Base-by-base conservation (phyloP, 257 asterid species). In the Voacanga thouarsii region DNA sequence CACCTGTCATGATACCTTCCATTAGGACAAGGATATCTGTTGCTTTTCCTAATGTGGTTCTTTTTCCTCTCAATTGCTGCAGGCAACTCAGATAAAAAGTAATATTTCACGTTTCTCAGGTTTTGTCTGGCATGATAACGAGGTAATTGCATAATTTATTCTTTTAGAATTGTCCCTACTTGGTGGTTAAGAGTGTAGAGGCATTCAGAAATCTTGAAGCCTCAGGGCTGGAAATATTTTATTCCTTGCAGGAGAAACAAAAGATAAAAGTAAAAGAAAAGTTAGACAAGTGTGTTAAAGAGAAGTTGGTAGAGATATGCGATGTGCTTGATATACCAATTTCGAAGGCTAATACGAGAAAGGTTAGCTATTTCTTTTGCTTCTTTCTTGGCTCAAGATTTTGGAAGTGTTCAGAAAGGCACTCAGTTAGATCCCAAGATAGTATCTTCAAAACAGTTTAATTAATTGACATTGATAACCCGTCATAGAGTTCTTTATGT, bases 31-130 rank as follows among this genome's bases (percentile, higher is more conserved):
- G 73, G 51, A 41, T 68, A 41, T 39, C 45, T 63, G 50, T 59
- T 41, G 23, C 49, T 45, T 37, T 19, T 67, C 37, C 33, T 74
- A 21, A 37, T 11, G 21, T 74, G 53, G 18, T 70, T 16, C 59
- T 53, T 51, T 2, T 64, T 45, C 15, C 53, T 79, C 43, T 49
- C 49, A 15, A 45, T 6, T 71, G 61, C 51, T 82, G 77, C 92
- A 96, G 99, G 97, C 95, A 50, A 89, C 92, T 86, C 93, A 90
- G 85, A 71, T 92, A 79, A 96, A 92, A 88, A 83, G 51, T 82
- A 90, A 96, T 71, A 87, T 96, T 50, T 89, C 90, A 59, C 90
- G 91, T 75, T 96, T 93, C 87, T 96, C 99, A 78, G 97, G 99
- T 72, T 90, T 93, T 43, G 97, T 92, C 67, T 96, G 97, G 97